A percentile compares a stretch with the other conserved stretches of the same genome.
Conservation (phyloP, 768 basidiomycete species). For the Boletellus emodensis region DNA sequence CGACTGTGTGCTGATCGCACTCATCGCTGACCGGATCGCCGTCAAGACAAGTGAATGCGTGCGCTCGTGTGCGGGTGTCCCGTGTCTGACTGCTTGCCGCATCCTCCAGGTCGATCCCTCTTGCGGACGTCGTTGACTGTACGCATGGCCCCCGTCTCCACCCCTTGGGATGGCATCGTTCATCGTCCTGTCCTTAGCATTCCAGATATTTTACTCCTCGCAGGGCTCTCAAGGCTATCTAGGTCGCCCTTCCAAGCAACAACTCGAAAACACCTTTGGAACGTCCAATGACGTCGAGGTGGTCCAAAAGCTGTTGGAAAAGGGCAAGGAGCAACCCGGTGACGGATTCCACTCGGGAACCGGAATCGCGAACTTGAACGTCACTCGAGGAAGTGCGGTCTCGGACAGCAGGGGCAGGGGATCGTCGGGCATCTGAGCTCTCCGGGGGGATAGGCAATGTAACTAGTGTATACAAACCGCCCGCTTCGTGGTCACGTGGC, state of each 20-base stretch:
- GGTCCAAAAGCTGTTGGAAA: slow-evolving; percentile 52
- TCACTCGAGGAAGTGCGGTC: slow-evolving; percentile 32
- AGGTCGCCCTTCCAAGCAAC: slow-evolving; percentile 73
- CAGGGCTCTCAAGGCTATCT: slow-evolving; percentile 80
- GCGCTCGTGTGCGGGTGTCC: background rate
- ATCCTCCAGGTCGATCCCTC: slow-evolving; percentile 53
- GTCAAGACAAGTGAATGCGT: slow-evolving; percentile 60
- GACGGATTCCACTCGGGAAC: slow-evolving; percentile 41
- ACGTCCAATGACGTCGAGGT: slow-evolving; percentile 64
- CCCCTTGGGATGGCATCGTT: background rate
- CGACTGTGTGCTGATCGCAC: slow-evolving; percentile 1
- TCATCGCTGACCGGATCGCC: slow-evolving; percentile 11
- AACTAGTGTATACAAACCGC: slow-evolving; percentile 8
- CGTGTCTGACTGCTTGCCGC: slow-evolving; percentile 12
- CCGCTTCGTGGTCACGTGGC: background rate
- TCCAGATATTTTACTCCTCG: slow-evolving; percentile 61
- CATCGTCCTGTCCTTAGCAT: slow-evolving; percentile 43
- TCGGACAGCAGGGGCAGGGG: slow-evolving; percentile 42
- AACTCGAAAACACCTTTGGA: slow-evolving; percentile 71
- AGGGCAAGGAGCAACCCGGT: slow-evolving; percentile 55
- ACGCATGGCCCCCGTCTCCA: slow-evolving; percentile 24
- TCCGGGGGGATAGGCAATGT: slow-evolving; percentile 6
- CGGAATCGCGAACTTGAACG: slow-evolving; percentile 10
- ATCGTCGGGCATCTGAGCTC: slow-evolving; percentile 32
- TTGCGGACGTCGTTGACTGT: slow-evolving; percentile 83